Evolutionary conservation across 106 monocot species (phyloP), one percentile per base, ranked within the genome.

Genomic region (Dendrobium chrysotoxum): DNA sequence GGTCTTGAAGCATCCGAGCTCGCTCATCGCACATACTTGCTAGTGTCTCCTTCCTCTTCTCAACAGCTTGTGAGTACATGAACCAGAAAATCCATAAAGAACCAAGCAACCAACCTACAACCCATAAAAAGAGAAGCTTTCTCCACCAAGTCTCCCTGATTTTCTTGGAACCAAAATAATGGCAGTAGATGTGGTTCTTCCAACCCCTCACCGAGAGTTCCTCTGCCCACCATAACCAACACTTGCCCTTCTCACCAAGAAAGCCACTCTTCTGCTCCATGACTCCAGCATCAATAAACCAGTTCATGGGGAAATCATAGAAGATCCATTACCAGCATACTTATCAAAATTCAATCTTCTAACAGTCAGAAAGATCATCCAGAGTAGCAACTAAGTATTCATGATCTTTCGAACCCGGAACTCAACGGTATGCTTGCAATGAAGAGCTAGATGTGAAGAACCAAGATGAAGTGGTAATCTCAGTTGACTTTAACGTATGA

Each of bases 11-110:
- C 98, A 99, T 99, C 82, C 95, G 81, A 0, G 95, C 91, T 3
- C 98, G 82, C 79, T 99, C 98, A 23, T 99, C 98, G 42, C 98
- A 99, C 98, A 99, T 99, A 83, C 83, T 93, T 28, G 89, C 95
- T 0, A 99, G 89, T 0, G 83, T 85, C 55, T 99, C 98, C 78
- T 86, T 85, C 71, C 98, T 82, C 89, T 91, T 99, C 79, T 93
- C 92, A 1, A 79, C 74, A 4, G 88, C 85, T 17, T 91, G 89
- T 4, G 88, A 83, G 75, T 85, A 90, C 98, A 99, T 99, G 53
- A 89, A 88, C 85, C 85, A 88, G 71, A 93, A 92, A 16, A 99
- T 91, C 89, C 86, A 93, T 1, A 91, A 53, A 73, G 91, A 85
- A 6, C 77, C 86, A 20, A 96, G 28, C 17, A 87, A 31, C 91